Percentiles rank a stretch among this genome's conserved stretches.
Evolutionary conservation across 2,329 filamentous ascomycete species (phyloP).

Genomic region (Chaetomiaceae sp.): DNA sequence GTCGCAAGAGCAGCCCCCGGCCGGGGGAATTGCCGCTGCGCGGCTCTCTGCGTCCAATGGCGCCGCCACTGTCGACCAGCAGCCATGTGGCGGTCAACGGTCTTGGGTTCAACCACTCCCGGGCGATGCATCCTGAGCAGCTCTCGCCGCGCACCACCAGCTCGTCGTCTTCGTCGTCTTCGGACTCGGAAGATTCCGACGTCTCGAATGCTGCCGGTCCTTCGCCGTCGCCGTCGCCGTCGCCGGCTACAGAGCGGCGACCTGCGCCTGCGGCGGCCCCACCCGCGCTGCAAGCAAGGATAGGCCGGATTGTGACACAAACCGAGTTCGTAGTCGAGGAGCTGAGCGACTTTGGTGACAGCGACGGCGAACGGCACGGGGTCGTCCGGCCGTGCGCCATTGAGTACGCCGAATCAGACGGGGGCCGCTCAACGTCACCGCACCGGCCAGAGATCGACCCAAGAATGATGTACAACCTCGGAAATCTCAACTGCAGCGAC

Average conservation of each 20-base stretch:
- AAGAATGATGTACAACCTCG: conserved; percentile 42
- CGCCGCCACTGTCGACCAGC: conserved; percentile 30
- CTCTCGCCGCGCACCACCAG: conserved; percentile 39
- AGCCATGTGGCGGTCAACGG: conserved; percentile 32
- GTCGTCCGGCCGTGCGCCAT: conserved; percentile 44
- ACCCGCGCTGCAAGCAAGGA: conserved; percentile 14
- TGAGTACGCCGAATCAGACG: conserved; percentile 41
- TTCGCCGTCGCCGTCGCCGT: conserved; percentile 24
- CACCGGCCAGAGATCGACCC: conserved; percentile 37
- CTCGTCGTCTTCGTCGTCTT: conserved; percentile 31
- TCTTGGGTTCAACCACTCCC: conserved; percentile 32
- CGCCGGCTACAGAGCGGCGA: conserved; percentile 22
- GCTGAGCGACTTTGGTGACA: conserved; percentile 42
- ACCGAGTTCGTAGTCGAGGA: conserved; percentile 42
- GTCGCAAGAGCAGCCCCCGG: conserved; percentile 29
- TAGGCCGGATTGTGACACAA: conserved; percentile 20
- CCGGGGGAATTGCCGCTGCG: conserved; percentile 21
- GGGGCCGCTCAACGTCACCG: conserved; percentile 39
- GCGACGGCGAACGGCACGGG: conserved; percentile 40
- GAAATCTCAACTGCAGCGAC: conserved; percentile 43
- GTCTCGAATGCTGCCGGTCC: conserved; percentile 14
- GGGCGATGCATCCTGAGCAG: conserved; percentile 33
- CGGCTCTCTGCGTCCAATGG: conserved; percentile 24
- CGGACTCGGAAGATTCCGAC: conserved; percentile 23
- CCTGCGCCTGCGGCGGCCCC: conserved; percentile 17